Evolutionary conservation across 2,329 filamentous ascomycete genomes (phyloP), one percentile per base, ranked within the genome.

Genomic region (Ophiostoma quercus): DNA sequence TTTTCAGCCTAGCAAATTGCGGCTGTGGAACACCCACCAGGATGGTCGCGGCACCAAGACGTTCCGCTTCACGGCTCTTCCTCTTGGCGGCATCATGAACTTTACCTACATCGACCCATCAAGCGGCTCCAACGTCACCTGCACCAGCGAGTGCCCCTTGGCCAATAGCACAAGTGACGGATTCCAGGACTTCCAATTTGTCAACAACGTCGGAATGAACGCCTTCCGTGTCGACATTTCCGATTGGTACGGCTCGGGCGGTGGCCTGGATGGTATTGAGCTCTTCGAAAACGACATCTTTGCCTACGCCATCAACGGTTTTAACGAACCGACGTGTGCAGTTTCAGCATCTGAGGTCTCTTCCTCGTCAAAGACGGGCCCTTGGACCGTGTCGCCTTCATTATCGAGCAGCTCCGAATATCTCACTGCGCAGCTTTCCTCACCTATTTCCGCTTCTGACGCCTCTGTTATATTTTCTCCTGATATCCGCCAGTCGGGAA

Each of bases 21-120:
- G 92, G 69, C 82, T 99, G 32, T 92, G 91, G 83, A 99, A 99
- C 80, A 95, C 94, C 2, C 88, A 91, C 74, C 84, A 88, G 68
- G 88, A 95, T 75, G 92, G 91, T 68, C 89, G 93, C 73, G 94
- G 95, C 39, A 97, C 94, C 39, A 91, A 92, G 80, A 91, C 90
- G 0, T 99, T 92, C 81, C 88, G 93, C 71, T 96, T 92, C 77
- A 92, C 92, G 29, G 92, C 93, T 22, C 82, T 94, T 71, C 94
- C 94, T 5, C 87, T 94, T 76, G 89, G 91, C 73, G 95, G 95
- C 68, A 97, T 99, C 77, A 92, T 99, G 88, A 97, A 98, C 79
- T 85, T 99, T 76, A 96, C 93, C 51, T 98, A 95, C 75, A 88
- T 89, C 73, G 92, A 98, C 76, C 89, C 90, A 32, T 82, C 77